Evolutionary conservation across 495 filamentous ascomycete genomes (phyloP).

Genomic region (Aspergillus asperescens): DNA sequence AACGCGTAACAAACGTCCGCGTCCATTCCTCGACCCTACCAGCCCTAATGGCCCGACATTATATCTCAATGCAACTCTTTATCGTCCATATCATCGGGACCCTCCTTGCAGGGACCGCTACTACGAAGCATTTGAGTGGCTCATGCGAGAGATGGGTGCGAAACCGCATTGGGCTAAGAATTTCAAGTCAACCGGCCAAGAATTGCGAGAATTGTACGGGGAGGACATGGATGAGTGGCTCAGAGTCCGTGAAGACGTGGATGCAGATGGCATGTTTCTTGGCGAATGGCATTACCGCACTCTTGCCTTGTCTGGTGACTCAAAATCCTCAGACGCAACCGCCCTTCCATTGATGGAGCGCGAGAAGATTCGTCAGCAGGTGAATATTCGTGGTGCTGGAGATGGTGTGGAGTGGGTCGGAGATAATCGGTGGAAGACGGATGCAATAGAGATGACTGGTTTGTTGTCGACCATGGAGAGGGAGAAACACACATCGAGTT

Average conservation of each 20-base stretch:
- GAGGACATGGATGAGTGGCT: conserved; percentile 59
- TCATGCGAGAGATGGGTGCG: conserved; percentile 90
- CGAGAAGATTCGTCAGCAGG: conserved; percentile 30
- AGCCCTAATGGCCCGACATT: conserved; percentile 66
- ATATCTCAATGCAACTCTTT: conserved; percentile 94
- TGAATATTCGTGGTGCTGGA: conserved; percentile 29
- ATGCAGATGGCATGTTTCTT: conserved; percentile 86
- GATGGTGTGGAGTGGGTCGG: conserved; percentile 57
- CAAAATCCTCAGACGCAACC: conserved; percentile 4
- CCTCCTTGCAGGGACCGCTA: conserved; percentile 74
- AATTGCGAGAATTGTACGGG: conserved; percentile 45
- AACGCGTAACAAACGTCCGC: conserved; percentile 46
- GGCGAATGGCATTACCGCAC: conserved; percentile 80
- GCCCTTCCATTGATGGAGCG: conserved; percentile 44
- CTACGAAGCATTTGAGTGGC: conserved; percentile 90
- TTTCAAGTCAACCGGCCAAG: conserved; percentile 55
- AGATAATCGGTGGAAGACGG: conserved; percentile 31
- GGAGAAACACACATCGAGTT: conserved; percentile 23
- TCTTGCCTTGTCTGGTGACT: conserved; percentile 46
- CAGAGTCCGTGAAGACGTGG: conserved; percentile 63
- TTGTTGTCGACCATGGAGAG: conserved; percentile 17
- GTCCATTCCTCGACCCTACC: conserved; percentile 77
- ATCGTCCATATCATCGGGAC: conserved; percentile 78
- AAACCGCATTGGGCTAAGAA: conserved; percentile 98
- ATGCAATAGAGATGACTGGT: conserved; percentile 15